Conservation (phyloP, 495 filamentous ascomycete species). For the Bacidia gigantensis region DNA sequence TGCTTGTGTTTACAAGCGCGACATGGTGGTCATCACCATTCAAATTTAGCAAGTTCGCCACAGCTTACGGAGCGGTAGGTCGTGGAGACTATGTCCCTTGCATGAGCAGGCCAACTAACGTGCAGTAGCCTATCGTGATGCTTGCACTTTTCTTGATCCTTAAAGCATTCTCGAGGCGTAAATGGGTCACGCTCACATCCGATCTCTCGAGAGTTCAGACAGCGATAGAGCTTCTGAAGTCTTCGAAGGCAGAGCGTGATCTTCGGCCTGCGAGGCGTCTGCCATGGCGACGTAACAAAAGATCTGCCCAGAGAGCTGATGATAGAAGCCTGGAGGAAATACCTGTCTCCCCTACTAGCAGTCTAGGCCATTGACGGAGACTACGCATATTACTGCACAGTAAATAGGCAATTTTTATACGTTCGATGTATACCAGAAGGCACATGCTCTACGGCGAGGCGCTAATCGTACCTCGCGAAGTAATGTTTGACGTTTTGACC, state of each 20-base stretch:
- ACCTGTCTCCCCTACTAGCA: neutral
- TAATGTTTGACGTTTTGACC: too few relatives aligned
- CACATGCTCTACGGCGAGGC: too few relatives aligned
- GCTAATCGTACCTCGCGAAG: too few relatives aligned
- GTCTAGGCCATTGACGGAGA: neutral
- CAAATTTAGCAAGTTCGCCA: slow-evolving; percentile 5
- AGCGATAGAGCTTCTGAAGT: slow-evolving; percentile 1
- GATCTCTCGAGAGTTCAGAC: neutral
- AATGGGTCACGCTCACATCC: neutral
- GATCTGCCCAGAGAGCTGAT: neutral
- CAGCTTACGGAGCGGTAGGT: slow-evolving; percentile 10
- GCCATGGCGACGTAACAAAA: neutral
- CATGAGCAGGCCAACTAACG: neutral
- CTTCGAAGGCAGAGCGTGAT: slow-evolving; percentile 1
- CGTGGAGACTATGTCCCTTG: neutral
- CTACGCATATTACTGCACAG: too few relatives aligned
- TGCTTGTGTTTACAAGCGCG: slow-evolving; percentile 10
- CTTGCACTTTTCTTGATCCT: neutral
- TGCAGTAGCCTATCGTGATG: slow-evolving; percentile 1
- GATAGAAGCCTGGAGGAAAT: neutral
- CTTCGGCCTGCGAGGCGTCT: neutral
- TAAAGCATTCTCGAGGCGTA: neutral
- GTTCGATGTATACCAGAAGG: too few relatives aligned
- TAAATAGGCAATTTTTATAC: too few relatives aligned
- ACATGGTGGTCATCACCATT: slow-evolving; percentile 10